These are phyloP conservation scores for Benincasa hispida DNA, from an alignment of 306 rosid species.

Conservation along the genomic window DNA sequence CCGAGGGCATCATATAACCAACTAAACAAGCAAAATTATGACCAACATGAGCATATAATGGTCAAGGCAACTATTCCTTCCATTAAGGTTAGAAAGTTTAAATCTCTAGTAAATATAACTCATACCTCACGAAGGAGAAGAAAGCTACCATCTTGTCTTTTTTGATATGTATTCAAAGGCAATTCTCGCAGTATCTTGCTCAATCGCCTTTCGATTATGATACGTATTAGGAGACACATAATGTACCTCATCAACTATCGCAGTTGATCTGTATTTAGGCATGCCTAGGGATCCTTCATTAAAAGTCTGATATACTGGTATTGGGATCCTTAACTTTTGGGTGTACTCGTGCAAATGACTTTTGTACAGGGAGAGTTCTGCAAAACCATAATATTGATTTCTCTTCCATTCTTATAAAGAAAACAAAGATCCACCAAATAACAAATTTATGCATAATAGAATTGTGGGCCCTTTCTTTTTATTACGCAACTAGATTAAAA, in stretches of 20 bases:
- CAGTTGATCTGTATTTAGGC: slow-evolving; percentile 21
- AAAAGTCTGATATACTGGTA: slow-evolving; percentile 22
- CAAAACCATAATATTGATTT: not conserved
- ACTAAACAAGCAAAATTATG: not conserved
- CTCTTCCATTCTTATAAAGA: not conserved
- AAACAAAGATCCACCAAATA: not conserved
- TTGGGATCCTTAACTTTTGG: slow-evolving; percentile 6
- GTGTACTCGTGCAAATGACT: slow-evolving; percentile 22
- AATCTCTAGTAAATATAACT: not conserved
- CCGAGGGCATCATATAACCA: not conserved
- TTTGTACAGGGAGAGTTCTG: slow-evolving; percentile 13
- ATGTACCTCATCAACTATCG: slow-evolving; percentile 19
- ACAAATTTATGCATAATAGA: not conserved
- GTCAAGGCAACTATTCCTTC: not conserved
- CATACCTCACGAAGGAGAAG: slow-evolving; percentile 30
- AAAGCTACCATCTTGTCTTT: slow-evolving; percentile 17
- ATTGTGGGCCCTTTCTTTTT: not conserved
- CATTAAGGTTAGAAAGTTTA: not conserved
- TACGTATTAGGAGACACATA: slow-evolving; percentile 23
- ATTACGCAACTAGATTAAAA: not conserved
- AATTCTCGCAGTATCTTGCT: slow-evolving; percentile 35
- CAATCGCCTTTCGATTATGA: slow-evolving; percentile 23
- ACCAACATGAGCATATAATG: not conserved
- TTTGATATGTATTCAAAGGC: slow-evolving; percentile 17
- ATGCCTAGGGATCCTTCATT: slow-evolving; percentile 23